These are phyloP conservation scores for Zymoseptoria crescenta DNA, from an alignment of 2,329 filamentous ascomycete genomes.

Conservation along the genomic window DNA sequence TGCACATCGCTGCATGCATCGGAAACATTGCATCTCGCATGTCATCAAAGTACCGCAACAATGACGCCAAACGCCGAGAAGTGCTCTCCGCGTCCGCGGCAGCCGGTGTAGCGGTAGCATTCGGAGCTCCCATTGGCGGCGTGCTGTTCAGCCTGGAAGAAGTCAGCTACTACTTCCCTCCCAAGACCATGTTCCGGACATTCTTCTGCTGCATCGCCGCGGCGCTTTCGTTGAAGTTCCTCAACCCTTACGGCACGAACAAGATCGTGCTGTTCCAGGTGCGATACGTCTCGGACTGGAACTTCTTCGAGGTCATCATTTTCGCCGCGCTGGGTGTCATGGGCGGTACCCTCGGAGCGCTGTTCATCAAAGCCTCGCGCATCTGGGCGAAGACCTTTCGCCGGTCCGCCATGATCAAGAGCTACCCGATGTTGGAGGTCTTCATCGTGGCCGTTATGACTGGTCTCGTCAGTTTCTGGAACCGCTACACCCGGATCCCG, in stretches of 20 bases:
- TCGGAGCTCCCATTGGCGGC: conserved; percentile 82
- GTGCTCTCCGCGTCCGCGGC: conserved; percentile 88
- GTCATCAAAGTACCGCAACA: conserved; percentile 89
- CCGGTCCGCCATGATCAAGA: conserved; percentile 70
- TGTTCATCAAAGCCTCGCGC: conserved; percentile 94
- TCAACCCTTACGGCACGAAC: conserved; percentile 90
- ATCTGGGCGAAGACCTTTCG: conserved; percentile 86
- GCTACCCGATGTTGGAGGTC: conserved; percentile 78
- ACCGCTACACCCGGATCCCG: conserved; percentile 76
- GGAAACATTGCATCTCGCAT: conserved; percentile 91
- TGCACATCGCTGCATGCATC: conserved; percentile 93
- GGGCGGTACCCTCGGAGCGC: conserved; percentile 74
- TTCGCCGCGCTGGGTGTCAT: conserved; percentile 83
- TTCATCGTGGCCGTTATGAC: conserved; percentile 79
- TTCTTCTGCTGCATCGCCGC: conserved; percentile 96
- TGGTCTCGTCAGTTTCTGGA: conserved; percentile 86
- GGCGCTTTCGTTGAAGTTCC: conserved; percentile 82
- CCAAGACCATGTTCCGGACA: conserved; percentile 92
- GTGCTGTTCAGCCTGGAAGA: conserved; percentile 92
- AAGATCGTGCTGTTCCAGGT: conserved; percentile 98
- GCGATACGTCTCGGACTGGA: conserved; percentile 83
- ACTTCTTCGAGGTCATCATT: conserved; percentile 77
- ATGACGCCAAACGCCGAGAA: conserved; percentile 89
- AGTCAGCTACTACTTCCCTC: conserved; percentile 94
- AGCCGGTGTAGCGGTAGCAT: conserved; percentile 86